Conservation (phyloP, 2,329 filamentous ascomycete genomes). For the Penicillium sp. region DNA sequence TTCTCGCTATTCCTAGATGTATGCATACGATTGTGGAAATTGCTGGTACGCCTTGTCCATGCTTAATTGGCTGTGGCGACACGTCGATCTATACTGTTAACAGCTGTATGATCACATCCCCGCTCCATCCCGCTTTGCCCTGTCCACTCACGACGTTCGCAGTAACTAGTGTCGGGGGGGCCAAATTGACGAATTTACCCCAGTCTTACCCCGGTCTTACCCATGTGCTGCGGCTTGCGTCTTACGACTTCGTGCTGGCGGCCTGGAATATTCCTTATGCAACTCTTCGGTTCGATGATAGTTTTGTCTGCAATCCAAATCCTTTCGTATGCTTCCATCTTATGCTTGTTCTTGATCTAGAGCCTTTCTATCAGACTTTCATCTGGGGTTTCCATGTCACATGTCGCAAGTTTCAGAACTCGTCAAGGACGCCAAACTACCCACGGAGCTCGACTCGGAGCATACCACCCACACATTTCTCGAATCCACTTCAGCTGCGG, state of each 20-base stretch:
- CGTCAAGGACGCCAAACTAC: slow-evolving; percentile 14
- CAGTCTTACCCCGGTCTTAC: slow-evolving; percentile 4
- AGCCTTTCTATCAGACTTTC: not conserved
- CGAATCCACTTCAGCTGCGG: slow-evolving; percentile 7
- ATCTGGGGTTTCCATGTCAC: slow-evolving; percentile 4
- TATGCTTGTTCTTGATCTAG: not conserved
- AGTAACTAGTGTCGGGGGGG: not conserved
- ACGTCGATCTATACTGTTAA: slow-evolving; percentile 10
- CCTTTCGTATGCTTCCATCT: not conserved
- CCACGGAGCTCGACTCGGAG: slow-evolving; percentile 10
- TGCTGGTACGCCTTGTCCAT: slow-evolving; percentile 2
- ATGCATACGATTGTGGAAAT: too few species aligned
- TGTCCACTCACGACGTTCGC: not conserved
- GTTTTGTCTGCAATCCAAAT: not conserved
- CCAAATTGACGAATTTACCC: slow-evolving; percentile 6
- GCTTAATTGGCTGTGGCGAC: slow-evolving; percentile 1
- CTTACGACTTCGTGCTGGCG: slow-evolving; percentile 1
- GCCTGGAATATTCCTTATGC: slow-evolving; percentile 1
- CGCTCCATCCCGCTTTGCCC: not conserved
- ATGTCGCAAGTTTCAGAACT: slow-evolving; percentile 17
- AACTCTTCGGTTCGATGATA: slow-evolving; percentile 1
- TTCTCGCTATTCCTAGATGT: not conserved
- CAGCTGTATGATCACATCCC: not conserved
- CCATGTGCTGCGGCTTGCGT: not conserved
- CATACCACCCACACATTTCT: slow-evolving; percentile 16